These are phyloP conservation scores for Phytopythium aichiense DNA, from an alignment of 352 stramenopile species.

Conservation along the genomic window DNA sequence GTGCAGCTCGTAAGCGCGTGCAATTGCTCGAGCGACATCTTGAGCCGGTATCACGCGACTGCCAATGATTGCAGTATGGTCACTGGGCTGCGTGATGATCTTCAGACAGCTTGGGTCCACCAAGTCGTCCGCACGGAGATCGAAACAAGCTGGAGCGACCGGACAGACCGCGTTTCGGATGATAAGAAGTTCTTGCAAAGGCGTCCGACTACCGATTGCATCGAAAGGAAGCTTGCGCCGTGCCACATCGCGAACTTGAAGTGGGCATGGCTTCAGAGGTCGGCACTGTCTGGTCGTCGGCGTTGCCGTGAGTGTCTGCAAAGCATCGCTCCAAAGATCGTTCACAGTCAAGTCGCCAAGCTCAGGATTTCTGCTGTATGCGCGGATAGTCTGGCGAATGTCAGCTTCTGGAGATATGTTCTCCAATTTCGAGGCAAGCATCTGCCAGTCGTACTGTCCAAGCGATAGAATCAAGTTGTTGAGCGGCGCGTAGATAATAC, in stretches of 20 bases:
- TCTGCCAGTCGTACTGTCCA: constrained; percentile 82
- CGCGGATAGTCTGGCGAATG: constrained; percentile 68
- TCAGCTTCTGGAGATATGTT: constrained; percentile 65
- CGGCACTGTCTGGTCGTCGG: constrained; percentile 41
- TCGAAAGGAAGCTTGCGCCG: constrained; percentile 63
- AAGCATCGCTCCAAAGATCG: constrained; percentile 49
- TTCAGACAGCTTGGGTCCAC: neutral
- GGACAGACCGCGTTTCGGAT: constrained; percentile 10
- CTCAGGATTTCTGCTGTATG: constrained; percentile 12
- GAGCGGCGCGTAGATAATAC: neutral
- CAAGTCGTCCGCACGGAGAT: neutral
- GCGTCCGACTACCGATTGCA: constrained; percentile 44
- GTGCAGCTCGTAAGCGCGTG: constrained; percentile 22
- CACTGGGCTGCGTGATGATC: neutral
- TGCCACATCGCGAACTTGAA: constrained; percentile 66
- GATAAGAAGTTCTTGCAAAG: constrained; percentile 41
- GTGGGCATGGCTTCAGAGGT: constrained; percentile 39
- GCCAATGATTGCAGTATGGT: neutral
- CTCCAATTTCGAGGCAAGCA: constrained; percentile 67
- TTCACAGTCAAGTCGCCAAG: constrained; percentile 55
- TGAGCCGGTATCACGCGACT: constrained; percentile 19
- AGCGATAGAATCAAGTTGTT: neutral
- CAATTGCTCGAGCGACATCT: constrained; percentile 41
- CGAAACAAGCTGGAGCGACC: neutral
- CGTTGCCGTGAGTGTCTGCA: constrained; percentile 28